Conservation (phyloP, 1,139 yeast genomes). For the Magnusiomyces paraingens region DNA sequence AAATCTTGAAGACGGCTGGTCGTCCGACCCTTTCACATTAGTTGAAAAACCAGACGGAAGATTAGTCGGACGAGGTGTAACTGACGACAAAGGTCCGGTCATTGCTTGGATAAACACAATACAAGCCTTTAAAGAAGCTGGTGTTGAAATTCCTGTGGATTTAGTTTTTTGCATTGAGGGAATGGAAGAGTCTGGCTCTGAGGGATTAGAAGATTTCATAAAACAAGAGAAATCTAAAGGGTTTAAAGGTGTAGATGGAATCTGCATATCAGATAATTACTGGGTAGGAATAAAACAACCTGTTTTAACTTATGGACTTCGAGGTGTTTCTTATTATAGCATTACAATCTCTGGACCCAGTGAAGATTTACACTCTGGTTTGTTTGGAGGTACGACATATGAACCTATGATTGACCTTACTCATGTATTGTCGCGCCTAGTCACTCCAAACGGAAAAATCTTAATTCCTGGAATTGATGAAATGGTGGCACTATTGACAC, state of each 20-base stretch:
- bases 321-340: constrained; percentile 95
- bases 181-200: constrained; percentile 97
- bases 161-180: constrained; percentile 93
- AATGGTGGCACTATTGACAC: constrained; percentile 91
- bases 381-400: constrained; percentile 94
- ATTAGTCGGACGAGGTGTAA: constrained; percentile 86
- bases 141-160: constrained; percentile 89
- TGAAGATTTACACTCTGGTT: constrained; percentile 96
- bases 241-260: constrained; percentile 85
- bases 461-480: constrained; percentile 81
- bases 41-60: constrained; percentile 50
- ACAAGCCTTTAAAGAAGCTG: constrained; percentile 81
- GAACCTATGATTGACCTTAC: constrained; percentile 96
- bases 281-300: constrained; percentile 98
- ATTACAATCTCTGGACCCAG: constrained; percentile 79
- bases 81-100: constrained; percentile 98
- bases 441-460: constrained; percentile 65
- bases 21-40: constrained; percentile 79
- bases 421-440: constrained; percentile 67
- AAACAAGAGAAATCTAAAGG: constrained; percentile 67
- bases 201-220: constrained; percentile 82
- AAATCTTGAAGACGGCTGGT: constrained; percentile 86
- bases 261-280: constrained; percentile 94
- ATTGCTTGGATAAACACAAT: constrained; percentile 93
- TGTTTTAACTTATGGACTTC: constrained; percentile 91